A percentile compares a stretch with the other conserved stretches of the same genome.
Evolutionary conservation across 2,329 filamentous ascomycete species (phyloP).

Genomic region (Monosporascus sp.): DNA sequence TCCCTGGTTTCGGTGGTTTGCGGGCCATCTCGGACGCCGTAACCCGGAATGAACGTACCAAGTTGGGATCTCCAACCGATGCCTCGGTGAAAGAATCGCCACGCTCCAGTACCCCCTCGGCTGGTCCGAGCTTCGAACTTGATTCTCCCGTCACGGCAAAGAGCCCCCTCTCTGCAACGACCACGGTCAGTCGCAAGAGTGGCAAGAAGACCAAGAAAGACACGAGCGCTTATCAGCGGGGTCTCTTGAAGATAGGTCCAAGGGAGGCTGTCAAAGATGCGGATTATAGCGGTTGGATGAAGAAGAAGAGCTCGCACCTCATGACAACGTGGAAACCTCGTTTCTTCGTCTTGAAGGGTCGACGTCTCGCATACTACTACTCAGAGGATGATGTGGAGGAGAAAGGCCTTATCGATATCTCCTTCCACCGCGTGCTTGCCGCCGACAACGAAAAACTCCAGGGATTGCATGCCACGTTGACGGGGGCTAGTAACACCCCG

Average conservation of each 20-base stretch:
- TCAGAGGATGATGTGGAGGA: slow-evolving; percentile 88
- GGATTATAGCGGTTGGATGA: slow-evolving; percentile 99
- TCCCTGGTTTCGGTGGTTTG: slow-evolving; percentile 57
- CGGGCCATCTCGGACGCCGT: slow-evolving; percentile 80
- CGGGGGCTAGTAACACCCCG: slow-evolving; percentile 70
- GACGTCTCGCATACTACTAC: slow-evolving; percentile 93
- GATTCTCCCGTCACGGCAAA: slow-evolving; percentile 65
- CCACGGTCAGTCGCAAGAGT: slow-evolving; percentile 42
- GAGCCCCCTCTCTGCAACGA: slow-evolving; percentile 44
- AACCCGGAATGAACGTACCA: slow-evolving; percentile 46
- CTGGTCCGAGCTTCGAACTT: slow-evolving; percentile 67
- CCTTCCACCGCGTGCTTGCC: slow-evolving; percentile 91
- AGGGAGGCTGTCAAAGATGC: slow-evolving; percentile 78
- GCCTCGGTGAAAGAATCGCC: slow-evolving; percentile 47
- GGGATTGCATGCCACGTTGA: slow-evolving; percentile 85
- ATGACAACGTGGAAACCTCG: slow-evolving; percentile 98
- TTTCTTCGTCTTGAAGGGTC: slow-evolving; percentile 89
- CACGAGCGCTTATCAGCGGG: slow-evolving; percentile 88
- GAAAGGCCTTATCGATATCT: slow-evolving; percentile 95
- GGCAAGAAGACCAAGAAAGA: slow-evolving; percentile 78
- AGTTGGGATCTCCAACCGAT: slow-evolving; percentile 44
- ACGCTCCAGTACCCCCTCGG: slow-evolving; percentile 63
- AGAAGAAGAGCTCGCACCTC: slow-evolving; percentile 92
- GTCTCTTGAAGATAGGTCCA: slow-evolving; percentile 74
- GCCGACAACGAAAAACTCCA: slow-evolving; percentile 89